Evolutionary conservation across 2,329 filamentous ascomycete species (phyloP), one percentile per base, ranked within the genome.

Genomic region (Hymenoscyphus fraxineus): DNA sequence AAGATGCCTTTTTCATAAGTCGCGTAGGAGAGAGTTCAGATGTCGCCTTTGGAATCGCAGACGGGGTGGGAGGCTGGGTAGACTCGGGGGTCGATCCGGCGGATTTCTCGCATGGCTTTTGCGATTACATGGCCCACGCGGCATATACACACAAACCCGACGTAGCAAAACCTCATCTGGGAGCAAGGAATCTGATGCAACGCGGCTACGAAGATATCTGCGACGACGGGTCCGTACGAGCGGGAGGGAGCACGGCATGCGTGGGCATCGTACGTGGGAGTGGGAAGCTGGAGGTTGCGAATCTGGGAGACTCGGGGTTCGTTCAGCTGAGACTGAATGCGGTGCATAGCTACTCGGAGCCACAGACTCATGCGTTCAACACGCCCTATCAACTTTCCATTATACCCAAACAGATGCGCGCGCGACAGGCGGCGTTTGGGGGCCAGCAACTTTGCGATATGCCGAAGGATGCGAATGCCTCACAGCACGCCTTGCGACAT

Each of bases 291-390:
- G 91, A 97, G 74, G 87, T 96, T 62, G 95, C 95, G 66, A 99
- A 99, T 78, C 83, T 99, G 40, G 95, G 95, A 69, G 95, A 99
- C 79, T 97, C 93, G 32, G 95, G 95, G 39, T 98, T 93, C 76
- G 84, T 98, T 63, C 89, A 96, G 67, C 82, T 98, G 66, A 88
- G 93, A 15, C 85, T 92, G 32, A 96, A 94, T 70, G 92, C 90
- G 15, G 91, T 99, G 39, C 89, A 95, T 76, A 85, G 89, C 63
- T 89, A 88, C 74, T 96, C 93, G 1, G 85, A 88, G 58, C 90
- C 92, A 31, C 95, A 99, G 78, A 97, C 93, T 0, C 95, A 99
- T 77, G 93, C 89, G 55, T 99, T 99, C 83, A 99, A 99, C 78
- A 98, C 95, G 0, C 95, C 95, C 0, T 99, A 91, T 75, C 95